Evolutionary conservation across 768 basidiomycete species (phyloP), one percentile per base, ranked within the genome.

Genomic region (Hypholoma fasciculare): DNA sequence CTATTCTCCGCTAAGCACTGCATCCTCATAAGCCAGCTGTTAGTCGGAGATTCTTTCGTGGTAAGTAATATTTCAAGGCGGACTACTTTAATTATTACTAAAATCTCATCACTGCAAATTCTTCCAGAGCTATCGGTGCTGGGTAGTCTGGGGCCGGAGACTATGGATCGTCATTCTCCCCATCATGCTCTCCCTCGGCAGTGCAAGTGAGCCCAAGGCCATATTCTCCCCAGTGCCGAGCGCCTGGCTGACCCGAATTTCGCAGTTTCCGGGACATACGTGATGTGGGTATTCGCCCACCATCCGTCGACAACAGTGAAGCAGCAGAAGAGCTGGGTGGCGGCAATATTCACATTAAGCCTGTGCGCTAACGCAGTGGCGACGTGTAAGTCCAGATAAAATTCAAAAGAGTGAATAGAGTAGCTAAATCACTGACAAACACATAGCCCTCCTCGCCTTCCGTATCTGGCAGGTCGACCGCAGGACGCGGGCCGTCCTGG

Each of bases 1-100:
- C 23, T 60, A 6, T 60, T 60, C 36, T 56, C 59, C n/a, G 59
- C 59, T 4, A 60, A 60, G 40, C 59, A 60, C 43, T 56, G 54
- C 8, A 56, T 60, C 34, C 42, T 56, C 11, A 56, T 60, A 16
- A 52, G 38, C 40, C 54, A 56, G 40, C 49, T 60, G 23, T 42
- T 60, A 13, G 46, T 60, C 23, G 59, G 59, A 2, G 59, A 60
- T 36, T 56, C 59, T 11, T 56, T 60, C 13, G 59, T 60, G 12
- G 59, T 60, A 43, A 17, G 59, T 52, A 6, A n/a, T 46, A 17
- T 14, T 13, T 36, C 38, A 16, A 13, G n/a, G 9, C 11, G 16
- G 6, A 37, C 14, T n/a, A n/a, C 1, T 7, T 26, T 1, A 2
- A n/a, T n/a, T n/a, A n/a, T n/a, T n/a, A 51, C 16, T 34, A 13